Evolutionary conservation across 352 stramenopile species (phyloP), one percentile per base, ranked within the genome.

Genomic region (Phytophthora rubi): DNA sequence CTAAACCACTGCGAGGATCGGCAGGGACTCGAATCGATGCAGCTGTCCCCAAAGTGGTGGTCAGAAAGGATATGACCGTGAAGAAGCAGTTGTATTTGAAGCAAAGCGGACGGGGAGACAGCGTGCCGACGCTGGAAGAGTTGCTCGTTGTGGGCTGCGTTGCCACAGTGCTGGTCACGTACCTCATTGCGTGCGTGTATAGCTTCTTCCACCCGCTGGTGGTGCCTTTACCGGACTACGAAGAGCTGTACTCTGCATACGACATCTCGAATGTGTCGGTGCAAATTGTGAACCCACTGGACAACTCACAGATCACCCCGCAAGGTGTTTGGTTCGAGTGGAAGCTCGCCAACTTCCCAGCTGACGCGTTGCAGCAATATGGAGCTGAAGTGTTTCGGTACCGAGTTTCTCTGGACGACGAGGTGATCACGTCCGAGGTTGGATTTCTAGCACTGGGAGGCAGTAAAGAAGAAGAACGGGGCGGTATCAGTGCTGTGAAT

Each of bases 371-470:
- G 9, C 47, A 61, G 9, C 35, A 75, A 18, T 76, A 80, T 49
- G 82, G 82, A 3, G 66, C 75, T 4, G 82, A 90, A 39, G 70
- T 77, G 8, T 88, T 81, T 59, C 67, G 78, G 42, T 90, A 86
- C 39, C 59, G 64, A 10, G 30, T 88, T 8, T 73, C 66, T 8
- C 28, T 88, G 4, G 68, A 90, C 18, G 73, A 77, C 16, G 35
- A 69, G 8, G 60, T 66, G n/a, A 57, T 86, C 32, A 30, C 62
- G 1, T 83, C 73, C 6, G 80, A 90, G 55, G 60, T 90, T 4
- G 76, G 56, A 1, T 68, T 85, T 53, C 53, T 82, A 12, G 47
- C 64, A 30, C 47, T 75, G 5, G 30, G 48, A 6, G 53, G 64
- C 3, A 53, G n/a, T 35, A 5, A 39, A 21, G 21, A 35, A 10